Evolutionary conservation across 2,329 filamentous ascomycete genomes (phyloP), one percentile per base, ranked within the genome.

Genomic region (Xylaria sp.): DNA sequence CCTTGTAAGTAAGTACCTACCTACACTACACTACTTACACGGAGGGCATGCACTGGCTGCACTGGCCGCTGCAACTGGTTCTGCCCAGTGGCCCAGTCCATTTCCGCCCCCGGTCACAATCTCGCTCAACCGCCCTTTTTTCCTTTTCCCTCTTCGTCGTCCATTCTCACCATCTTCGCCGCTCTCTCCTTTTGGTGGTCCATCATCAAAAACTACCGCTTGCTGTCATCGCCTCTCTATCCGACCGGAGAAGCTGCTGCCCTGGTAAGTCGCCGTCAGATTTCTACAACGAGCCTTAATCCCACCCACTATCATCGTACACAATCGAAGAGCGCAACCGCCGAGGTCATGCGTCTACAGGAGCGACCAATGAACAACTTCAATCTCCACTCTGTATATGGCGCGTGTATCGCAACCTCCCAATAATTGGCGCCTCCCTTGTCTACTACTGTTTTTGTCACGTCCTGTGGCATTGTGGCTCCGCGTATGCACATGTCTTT

Each of bases 51-150:
- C 20, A 52, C 28, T 52, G 32, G 23, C 53, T 57, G 20, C 65
- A 65, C 65, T 64, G 72, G 72, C 64, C 67, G 69, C 61, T n/a
- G n/a, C n/a, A n/a, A n/a, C n/a, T n/a, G n/a, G n/a, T n/a, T n/a
- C n/a, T n/a, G n/a, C n/a, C n/a, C n/a, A n/a, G n/a, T n/a, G n/a
- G n/a, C n/a, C 60, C 71, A 62, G 43, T 68, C 68, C 67, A 66
- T 66, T 62, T 68, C 60, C 71, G 70, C 70, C 72, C 70, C 75
- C 75, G 72, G 73, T 75, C 72, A 71, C 75, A 76, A 76, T 76
- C 75, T 73, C 73, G 67, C 67, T 72, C 72, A 62, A 70, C 72
- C 74, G 71, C 73, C 74, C 75, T 76, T 75, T 78, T 77, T 76
- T 74, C 70, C 65, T 70, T 74, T 75, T 71, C 72, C 69, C 72